Evolutionary conservation across 2,329 filamentous ascomycete species (phyloP).

Genomic region (Corinectria fuckeliana): DNA sequence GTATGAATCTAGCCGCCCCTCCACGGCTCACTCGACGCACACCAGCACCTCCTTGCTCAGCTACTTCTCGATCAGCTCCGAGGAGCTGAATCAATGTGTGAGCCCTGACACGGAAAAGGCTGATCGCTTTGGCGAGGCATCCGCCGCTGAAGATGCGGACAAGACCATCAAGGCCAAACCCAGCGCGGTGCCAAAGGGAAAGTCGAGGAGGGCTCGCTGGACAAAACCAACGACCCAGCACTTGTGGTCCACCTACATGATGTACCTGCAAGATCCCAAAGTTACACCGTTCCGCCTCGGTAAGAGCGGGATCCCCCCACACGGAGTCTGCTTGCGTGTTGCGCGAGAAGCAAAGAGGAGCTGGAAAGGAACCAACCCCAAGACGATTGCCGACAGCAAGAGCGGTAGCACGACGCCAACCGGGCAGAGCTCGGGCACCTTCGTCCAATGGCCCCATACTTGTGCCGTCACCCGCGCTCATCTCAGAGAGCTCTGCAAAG

Average conservation of each 20-base stretch:
- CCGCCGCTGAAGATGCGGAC: slow-evolving; percentile 39
- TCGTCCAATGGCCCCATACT: slow-evolving; percentile 69
- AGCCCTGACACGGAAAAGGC: slow-evolving; percentile 53
- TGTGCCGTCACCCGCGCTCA: slow-evolving; percentile 67
- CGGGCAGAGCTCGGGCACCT: slow-evolving; percentile 53
- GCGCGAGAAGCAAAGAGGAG: slow-evolving; percentile 70
- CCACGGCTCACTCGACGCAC: slow-evolving; percentile 64
- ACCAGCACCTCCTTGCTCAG: slow-evolving; percentile 65
- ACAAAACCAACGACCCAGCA: slow-evolving; percentile 70
- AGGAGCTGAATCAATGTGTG: slow-evolving; percentile 59
- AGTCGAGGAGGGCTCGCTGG: slow-evolving; percentile 63
- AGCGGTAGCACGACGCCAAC: slow-evolving; percentile 65
- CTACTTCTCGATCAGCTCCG: slow-evolving; percentile 61
- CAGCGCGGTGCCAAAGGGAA: slow-evolving; percentile 29
- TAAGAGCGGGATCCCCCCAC: slow-evolving; percentile 68
- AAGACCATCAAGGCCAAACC: slow-evolving; percentile 41
- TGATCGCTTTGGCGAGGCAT: slow-evolving; percentile 34
- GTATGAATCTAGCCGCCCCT: slow-evolving; percentile 65
- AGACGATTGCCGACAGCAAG: slow-evolving; percentile 44
- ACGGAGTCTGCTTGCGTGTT: slow-evolving; percentile 69
- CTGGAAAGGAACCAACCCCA: slow-evolving; percentile 66
- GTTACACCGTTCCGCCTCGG: slow-evolving; percentile 70
- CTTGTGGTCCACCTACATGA: slow-evolving; percentile 68
- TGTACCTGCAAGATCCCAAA: slow-evolving; percentile 71
- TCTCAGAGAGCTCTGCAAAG: slow-evolving; percentile 67